Conservation (phyloP, 495 filamentous ascomycete species). For the Sporormia fimetaria region DNA sequence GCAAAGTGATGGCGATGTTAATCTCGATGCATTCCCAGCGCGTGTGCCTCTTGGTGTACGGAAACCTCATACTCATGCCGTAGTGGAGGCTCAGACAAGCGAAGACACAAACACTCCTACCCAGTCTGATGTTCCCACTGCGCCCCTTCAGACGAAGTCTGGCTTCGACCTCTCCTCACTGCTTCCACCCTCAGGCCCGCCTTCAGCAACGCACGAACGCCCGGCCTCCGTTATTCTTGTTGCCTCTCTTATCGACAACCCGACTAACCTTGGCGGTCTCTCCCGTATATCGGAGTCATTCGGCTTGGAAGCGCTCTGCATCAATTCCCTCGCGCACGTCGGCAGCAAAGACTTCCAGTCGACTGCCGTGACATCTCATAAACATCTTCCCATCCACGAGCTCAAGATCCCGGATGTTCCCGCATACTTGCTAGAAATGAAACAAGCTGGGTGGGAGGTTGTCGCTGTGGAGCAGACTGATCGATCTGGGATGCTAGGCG, state of each 20-base stretch:
- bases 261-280: constrained; percentile 40
- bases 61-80: too few relatives aligned
- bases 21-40: not conserved
- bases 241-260: constrained; percentile 40
- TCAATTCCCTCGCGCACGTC: constrained; percentile 26
- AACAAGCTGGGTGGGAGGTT: constrained; percentile 33
- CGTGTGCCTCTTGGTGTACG: constrained; percentile 1
- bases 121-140: not conserved
- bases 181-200: not conserved
- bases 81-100: not conserved
- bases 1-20: constrained; percentile 2
- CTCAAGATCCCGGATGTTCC: constrained; percentile 26
- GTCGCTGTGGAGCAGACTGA: constrained; percentile 44
- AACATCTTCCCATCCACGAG: constrained; percentile 36
- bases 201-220: constrained; percentile 1
- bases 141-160: constrained; percentile 25
- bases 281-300: constrained; percentile 40
- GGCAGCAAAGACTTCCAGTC: constrained; percentile 34
- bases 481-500: constrained; percentile 32
- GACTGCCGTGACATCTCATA: constrained; percentile 36
- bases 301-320: constrained; percentile 32
- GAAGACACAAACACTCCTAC: not conserved
- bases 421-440: constrained; percentile 26
- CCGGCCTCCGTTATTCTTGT: constrained; percentile 32
- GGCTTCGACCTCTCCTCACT: constrained; percentile 16